Evolutionary conservation across 768 basidiomycete genomes (phyloP), one percentile per base, ranked within the genome.

Genomic region (Suillus alpinus): DNA sequence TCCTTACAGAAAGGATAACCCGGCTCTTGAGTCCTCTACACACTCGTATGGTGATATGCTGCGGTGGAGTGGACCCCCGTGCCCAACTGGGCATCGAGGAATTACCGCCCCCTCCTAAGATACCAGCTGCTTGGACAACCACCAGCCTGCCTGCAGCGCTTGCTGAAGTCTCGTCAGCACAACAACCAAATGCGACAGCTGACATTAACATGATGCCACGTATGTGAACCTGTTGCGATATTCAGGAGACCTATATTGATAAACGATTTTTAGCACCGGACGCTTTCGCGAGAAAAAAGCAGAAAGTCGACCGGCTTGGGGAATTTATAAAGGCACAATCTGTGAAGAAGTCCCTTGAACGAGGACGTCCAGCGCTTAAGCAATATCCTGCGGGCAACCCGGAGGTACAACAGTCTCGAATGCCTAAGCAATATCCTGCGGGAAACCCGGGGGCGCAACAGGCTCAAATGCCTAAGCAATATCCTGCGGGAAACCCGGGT

Each of bases 131-230:
- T 39, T 39, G 39, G 39, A 39, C 16, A 16, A 5, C 14, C 16
- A 16, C 14, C 16, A 16, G 16, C 16, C 14, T 16, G 16, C 39
- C 39, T 16, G 16, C 4, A 14, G 37, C 14, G 13, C 37, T 58
- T 62, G 61, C 67, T 63, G 62, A 63, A 64, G 61, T 34, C 46
- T 55, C 61, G 51, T 57, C 63, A 49, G 57, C 64, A 26, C 29
- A 31, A 26, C 6, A 13, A 31, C 1, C 9, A 18, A 29, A 31
- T 1, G 16, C 4, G 18, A 57, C 73, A 18, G 16, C 39, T 14
- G 61, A 67, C 13, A 65, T 68, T 3, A 80, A 67, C 13, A 65
- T 68, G 2, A 80, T 80, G 78, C 74, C 71, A 58, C 77, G 78
- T 80, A 69, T 65, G 73, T 67, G 59, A 62, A 43, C 44, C 64